Evolutionary conservation across 2,329 filamentous ascomycete genomes (phyloP).

Genomic region (Aspergillus carbonarius): DNA sequence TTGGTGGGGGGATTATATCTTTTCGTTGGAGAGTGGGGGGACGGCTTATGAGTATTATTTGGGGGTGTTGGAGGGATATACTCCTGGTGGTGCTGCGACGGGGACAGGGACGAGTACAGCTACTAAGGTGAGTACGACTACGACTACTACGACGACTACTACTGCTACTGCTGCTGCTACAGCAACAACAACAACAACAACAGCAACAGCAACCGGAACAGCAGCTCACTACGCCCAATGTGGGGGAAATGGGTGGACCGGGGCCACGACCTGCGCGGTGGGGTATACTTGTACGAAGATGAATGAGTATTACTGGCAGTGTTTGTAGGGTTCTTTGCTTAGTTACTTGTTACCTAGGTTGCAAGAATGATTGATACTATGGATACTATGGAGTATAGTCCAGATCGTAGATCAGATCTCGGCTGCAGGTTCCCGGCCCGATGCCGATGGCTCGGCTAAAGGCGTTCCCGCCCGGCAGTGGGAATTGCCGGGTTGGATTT

Average conservation of each 20-base stretch:
- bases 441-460: background rate
- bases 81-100: slow-evolving; percentile 9
- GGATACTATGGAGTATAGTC: too few relatives aligned
- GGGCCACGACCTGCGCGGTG: slow-evolving; percentile 6
- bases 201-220: background rate
- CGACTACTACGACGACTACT: background rate
- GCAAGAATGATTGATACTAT: background rate
- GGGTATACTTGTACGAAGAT: slow-evolving; percentile 10
- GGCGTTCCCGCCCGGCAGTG: background rate
- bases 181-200: background rate
- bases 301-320: slow-evolving; percentile 16
- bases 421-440: too few relatives aligned
- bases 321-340: background rate
- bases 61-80: slow-evolving; percentile 29
- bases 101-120: background rate
- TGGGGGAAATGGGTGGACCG: slow-evolving; percentile 10
- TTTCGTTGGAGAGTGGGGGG: slow-evolving; percentile 49
- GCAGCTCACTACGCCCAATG: slow-evolving; percentile 27
- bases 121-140: background rate
- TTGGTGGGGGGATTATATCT: slow-evolving; percentile 52
- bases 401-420: too few relatives aligned
- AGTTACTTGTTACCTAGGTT: background rate
- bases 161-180: slow-evolving; percentile 8
- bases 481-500: background rate
- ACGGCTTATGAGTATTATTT: slow-evolving; percentile 40